A percentile compares a stretch with the other conserved stretches of the same genome.
phyloP scores from a whole-genome alignment of 768 basidiomycete genomes.

The Imleria badia region DNA sequence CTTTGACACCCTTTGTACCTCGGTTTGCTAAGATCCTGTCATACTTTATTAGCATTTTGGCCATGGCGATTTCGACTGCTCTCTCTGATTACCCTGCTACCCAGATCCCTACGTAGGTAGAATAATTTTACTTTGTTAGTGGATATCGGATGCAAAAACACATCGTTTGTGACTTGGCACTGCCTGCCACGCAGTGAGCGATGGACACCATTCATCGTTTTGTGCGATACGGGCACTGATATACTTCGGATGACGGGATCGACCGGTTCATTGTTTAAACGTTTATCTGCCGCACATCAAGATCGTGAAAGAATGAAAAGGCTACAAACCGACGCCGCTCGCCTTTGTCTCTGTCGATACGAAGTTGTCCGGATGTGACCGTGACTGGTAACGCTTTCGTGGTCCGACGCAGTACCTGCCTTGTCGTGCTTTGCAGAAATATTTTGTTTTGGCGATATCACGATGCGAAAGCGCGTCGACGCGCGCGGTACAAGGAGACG shows the following conservation, averaged over 20 bases:
- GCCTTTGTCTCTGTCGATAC: constrained; percentile 88
- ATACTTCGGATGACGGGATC: no score
- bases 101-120: constrained; percentile 11
- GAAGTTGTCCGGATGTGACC: constrained; percentile 66
- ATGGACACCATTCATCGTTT: no score
- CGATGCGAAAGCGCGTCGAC: background rate
- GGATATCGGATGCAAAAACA: background rate
- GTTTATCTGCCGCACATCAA: constrained; percentile 44
- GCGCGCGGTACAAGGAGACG: background rate
- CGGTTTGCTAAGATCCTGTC: background rate
- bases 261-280: constrained; percentile 66
- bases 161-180: background rate
- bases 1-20: background rate
- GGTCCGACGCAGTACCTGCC: constrained; percentile 29
- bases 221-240: constrained; percentile 63
- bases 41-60: constrained; percentile 47
- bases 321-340: background rate
- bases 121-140: background rate
- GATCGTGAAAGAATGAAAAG: constrained; percentile 5
- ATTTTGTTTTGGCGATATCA: constrained; percentile 34
- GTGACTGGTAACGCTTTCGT: constrained; percentile 25
- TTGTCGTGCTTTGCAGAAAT: constrained; percentile 35
- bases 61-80: constrained; percentile 49
- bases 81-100: constrained; percentile 35
- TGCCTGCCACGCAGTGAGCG: no score